Evolutionary conservation across 2,329 filamentous ascomycete genomes (phyloP).

Genomic region (Exophiala sideris): DNA sequence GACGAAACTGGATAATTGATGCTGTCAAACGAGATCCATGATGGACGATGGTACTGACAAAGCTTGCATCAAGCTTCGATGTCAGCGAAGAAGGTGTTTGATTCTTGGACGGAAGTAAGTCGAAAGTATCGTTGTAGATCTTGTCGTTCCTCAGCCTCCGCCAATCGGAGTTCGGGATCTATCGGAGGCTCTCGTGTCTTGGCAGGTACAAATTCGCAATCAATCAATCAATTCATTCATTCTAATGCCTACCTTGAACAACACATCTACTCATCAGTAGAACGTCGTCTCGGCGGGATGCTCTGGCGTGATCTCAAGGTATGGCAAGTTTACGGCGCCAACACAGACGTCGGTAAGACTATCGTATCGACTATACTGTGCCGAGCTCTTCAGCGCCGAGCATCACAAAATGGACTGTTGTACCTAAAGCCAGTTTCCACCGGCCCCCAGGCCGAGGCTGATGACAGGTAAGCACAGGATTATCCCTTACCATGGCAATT

Average conservation of each 20-base stretch:
- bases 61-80: too few species aligned
- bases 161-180: constrained; percentile 14
- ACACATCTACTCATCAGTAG: neutral
- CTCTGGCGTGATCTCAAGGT: constrained; percentile 63
- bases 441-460: constrained; percentile 65
- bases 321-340: constrained; percentile 77
- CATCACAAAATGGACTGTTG: constrained; percentile 47
- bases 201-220: constrained; percentile 12
- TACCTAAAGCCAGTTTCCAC: constrained; percentile 84
- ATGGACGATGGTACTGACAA: too few species aligned
- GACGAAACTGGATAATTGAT: too few species aligned
- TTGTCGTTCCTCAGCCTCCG: neutral
- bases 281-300: constrained; percentile 14
- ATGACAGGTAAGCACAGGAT: constrained; percentile 56
- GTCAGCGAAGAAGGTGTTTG: too few species aligned
- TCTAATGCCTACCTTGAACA: too few species aligned
- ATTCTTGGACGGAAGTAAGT: too few species aligned
- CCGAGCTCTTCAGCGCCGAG: constrained; percentile 54
- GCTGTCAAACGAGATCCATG: too few species aligned
- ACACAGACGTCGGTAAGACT: constrained; percentile 83
- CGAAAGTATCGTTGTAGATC: too few species aligned
- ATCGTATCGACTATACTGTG: constrained; percentile 71
- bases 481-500: constrained; percentile 2
- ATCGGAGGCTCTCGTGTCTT: constrained; percentile 9
- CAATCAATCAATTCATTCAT: neutral